A percentile compares a stretch with the other conserved stretches of the same genome.
These are phyloP conservation scores for Neopestalotiopsis sp. DNA, from an alignment of 2,329 filamentous ascomycete species.

Conservation along the genomic window DNA sequence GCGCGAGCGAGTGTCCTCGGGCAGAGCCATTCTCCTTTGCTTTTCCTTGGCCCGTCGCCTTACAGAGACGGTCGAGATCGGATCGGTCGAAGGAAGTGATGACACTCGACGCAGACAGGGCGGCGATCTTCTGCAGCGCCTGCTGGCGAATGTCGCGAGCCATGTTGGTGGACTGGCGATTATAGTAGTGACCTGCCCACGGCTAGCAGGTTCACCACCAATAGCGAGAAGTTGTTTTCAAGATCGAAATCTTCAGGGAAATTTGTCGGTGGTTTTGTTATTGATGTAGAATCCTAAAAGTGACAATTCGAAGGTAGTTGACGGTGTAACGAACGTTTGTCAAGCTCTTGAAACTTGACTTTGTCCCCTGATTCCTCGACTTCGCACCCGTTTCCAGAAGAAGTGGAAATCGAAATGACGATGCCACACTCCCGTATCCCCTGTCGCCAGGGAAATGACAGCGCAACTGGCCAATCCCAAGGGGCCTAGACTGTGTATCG, in stretches of 20 bases:
- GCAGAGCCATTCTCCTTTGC: slow-evolving; percentile 53
- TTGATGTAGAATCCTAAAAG: not conserved
- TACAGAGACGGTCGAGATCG: slow-evolving; percentile 67
- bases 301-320: not conserved
- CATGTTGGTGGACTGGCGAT: slow-evolving; percentile 39
- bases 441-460: slow-evolving; percentile 10
- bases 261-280: not conserved
- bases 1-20: slow-evolving; percentile 51
- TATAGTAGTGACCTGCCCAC: slow-evolving; percentile 21
- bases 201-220: not conserved
- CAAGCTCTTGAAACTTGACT: not conserved
- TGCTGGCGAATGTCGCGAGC: slow-evolving; percentile 63
- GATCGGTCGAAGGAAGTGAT: slow-evolving; percentile 62
- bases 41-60: slow-evolving; percentile 53
- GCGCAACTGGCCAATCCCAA: slow-evolving; percentile 5
- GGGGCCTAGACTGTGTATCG: slow-evolving; percentile 3
- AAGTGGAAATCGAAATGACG: not conserved
- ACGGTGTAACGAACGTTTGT: not conserved
- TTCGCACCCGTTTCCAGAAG: not conserved
- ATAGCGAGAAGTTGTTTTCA: not conserved
- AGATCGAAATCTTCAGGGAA: not conserved
- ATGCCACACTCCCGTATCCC: slow-evolving; percentile 1
- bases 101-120: slow-evolving; percentile 62
- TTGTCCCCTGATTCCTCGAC: not conserved
- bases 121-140: slow-evolving; percentile 69